A percentile compares a stretch with the other conserved stretches of the same genome.
phyloP scores from a whole-genome alignment of 2,329 filamentous ascomycete genomes.

The Gremmenia infestans region DNA sequence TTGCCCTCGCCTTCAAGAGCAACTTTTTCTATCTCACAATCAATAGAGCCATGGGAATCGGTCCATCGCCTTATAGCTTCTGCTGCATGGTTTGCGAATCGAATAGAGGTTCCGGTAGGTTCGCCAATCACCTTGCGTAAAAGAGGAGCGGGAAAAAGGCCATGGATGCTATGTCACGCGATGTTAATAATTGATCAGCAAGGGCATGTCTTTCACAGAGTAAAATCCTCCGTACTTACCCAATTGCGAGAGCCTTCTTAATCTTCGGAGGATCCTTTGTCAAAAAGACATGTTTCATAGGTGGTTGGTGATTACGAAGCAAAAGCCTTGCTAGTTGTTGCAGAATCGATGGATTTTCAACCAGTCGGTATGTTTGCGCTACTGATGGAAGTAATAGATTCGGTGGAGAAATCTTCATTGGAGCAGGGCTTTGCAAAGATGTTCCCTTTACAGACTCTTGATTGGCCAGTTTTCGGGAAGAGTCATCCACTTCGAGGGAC shows the following conservation, averaged over 20 bases:
- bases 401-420: slow-evolving; percentile 35
- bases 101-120: slow-evolving; percentile 89
- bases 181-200: background rate
- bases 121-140: slow-evolving; percentile 90
- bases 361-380: slow-evolving; percentile 59
- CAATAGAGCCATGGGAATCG: slow-evolving; percentile 63
- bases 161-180: slow-evolving; percentile 60
- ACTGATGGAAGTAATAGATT: slow-evolving; percentile 71
- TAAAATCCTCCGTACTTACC: background rate
- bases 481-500: slow-evolving; percentile 22
- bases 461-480: slow-evolving; percentile 10
- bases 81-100: slow-evolving; percentile 84
- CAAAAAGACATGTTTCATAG: slow-evolving; percentile 67
- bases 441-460: slow-evolving; percentile 15
- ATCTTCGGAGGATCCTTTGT: slow-evolving; percentile 65
- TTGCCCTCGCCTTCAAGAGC: slow-evolving; percentile 92
- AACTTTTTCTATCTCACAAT: slow-evolving; percentile 85
- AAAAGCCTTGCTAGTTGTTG: slow-evolving; percentile 58
- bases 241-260: slow-evolving; percentile 84
- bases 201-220: background rate
- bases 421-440: slow-evolving; percentile 16
- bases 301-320: slow-evolving; percentile 49
- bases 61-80: slow-evolving; percentile 82
- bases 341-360: slow-evolving; percentile 65
- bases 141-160: slow-evolving; percentile 82